phyloP scores from a whole-genome alignment of 2,329 filamentous ascomycete genomes.

The Helminthosporium solani region DNA sequence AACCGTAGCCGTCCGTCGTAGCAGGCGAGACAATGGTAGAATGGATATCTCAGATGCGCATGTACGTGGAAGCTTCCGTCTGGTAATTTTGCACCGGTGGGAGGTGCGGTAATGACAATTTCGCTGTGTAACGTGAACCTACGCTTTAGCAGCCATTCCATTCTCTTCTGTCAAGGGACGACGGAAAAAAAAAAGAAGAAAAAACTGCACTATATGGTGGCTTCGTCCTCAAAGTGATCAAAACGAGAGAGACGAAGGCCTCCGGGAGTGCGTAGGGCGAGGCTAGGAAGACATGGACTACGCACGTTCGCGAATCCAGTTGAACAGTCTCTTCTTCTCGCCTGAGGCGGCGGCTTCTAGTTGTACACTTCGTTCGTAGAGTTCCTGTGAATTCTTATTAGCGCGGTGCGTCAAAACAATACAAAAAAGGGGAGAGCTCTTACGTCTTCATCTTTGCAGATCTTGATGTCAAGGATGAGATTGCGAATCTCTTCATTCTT shows the following conservation, averaged over 20 bases:
- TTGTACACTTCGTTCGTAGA: slow-evolving; percentile 60
- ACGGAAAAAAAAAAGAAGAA: slow-evolving; percentile 14
- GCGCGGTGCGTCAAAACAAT: background rate
- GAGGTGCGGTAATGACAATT: slow-evolving; percentile 27
- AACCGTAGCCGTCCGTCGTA: no score
- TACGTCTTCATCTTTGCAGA: slow-evolving; percentile 86
- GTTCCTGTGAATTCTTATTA: slow-evolving; percentile 49
- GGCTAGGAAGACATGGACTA: slow-evolving; percentile 14
- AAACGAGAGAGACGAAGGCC: slow-evolving; percentile 5
- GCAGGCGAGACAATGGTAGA: no score
- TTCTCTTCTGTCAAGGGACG: slow-evolving; percentile 1
- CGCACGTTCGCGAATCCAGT: slow-evolving; percentile 51
- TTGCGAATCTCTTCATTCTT: slow-evolving; percentile 70
- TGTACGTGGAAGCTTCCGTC: slow-evolving; percentile 20
- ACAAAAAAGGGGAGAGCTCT: slow-evolving; percentile 31
- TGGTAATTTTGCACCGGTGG: slow-evolving; percentile 31
- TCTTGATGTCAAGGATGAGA: slow-evolving; percentile 76
- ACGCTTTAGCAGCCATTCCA: slow-evolving; percentile 28
- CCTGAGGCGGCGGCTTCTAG: slow-evolving; percentile 53
- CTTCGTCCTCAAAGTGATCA: background rate
- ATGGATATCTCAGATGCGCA: slow-evolving; percentile 29
- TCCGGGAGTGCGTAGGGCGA: no score
- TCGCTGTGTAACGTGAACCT: slow-evolving; percentile 18
- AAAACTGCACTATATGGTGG: no score
- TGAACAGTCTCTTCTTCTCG: slow-evolving; percentile 44